Base-by-base conservation (phyloP, 352 stramenopile genomes). In the Thraustochytrium sp. region DNA sequence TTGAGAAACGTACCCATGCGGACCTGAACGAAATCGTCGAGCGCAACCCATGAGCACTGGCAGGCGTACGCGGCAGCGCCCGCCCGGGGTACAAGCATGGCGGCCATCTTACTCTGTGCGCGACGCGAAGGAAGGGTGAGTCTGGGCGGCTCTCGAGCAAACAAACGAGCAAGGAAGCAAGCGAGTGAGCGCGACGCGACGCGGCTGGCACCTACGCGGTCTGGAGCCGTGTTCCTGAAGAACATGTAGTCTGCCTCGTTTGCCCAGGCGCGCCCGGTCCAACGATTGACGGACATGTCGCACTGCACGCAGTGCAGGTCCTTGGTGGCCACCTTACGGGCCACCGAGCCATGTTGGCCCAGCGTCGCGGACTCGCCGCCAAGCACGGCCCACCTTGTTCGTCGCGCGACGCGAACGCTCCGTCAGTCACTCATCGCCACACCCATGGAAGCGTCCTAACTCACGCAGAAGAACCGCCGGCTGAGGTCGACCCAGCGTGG, bases 221-320 rank as follows among this genome's bases (percentile, higher is more conserved):
- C 65, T 16, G 65, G 65, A 18, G 65, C 65, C 23, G 65, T 77
- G 37, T 77, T 77, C 18, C 65, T 23, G 64, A 77, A 77, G 31
- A 77, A 77, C 8, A 77, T 77, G 31, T 77, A 77, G 49, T 77
- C 65, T 23, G 65, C 65, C 29, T 62, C 42, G 23, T 61, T 26
- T n/a, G 42, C 42, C 65, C 65, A 77, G 34, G 42, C 42, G 29
- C 37, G 29, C 18, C 65, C 65, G 8, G 65, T 62, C 65, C 65
- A 77, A 16, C 65, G 42, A 36, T 77, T 55, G 5, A 77, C 65
- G 31, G 26, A 26, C 42, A 77, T 62, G n/a, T 77, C 65, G 65
- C 65, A 77, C 13, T 77, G 21, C 9, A 77, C 42, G 31, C 65
- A 77, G 42, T 62, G 42, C 29, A 77, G 42, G 21, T 55, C 23